These are phyloP conservation scores for Epichloe gansuensis DNA, from an alignment of 2,329 filamentous ascomycete genomes.

Conservation along the genomic window DNA sequence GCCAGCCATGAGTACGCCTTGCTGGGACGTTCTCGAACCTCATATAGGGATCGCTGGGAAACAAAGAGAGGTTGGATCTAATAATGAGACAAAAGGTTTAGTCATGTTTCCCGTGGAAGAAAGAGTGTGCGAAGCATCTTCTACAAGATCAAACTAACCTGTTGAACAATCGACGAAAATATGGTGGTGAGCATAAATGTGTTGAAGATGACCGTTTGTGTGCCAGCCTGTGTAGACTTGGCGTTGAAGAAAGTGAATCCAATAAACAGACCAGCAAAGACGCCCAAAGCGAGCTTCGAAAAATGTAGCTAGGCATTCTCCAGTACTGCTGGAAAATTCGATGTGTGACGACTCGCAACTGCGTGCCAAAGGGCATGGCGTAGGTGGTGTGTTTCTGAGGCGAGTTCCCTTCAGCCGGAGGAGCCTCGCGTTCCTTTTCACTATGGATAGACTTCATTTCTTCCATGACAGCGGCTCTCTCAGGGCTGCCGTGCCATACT, in stretches of 20 bases:
- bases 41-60: conserved; percentile 61
- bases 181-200: conserved; percentile 68
- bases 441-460: conserved; percentile 54
- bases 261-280: conserved; percentile 55
- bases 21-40: conserved; percentile 62
- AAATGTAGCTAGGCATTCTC: conserved; percentile 68
- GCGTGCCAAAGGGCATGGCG: conserved; percentile 57
- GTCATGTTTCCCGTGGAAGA: background rate
- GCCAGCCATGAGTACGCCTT: conserved; percentile 66
- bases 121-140: too few species aligned
- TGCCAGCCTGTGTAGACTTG: conserved; percentile 48
- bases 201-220: conserved; percentile 62
- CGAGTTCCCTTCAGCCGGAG: conserved; percentile 9
- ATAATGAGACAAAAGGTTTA: background rate
- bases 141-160: conserved; percentile 20
- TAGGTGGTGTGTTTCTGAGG: conserved; percentile 47
- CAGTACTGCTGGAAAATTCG: conserved; percentile 77
- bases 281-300: conserved; percentile 52
- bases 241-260: conserved; percentile 57
- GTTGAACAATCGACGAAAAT: conserved; percentile 57
- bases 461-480: conserved; percentile 37
- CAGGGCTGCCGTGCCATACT: conserved; percentile 47
- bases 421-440: conserved; percentile 23
- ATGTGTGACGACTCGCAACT: conserved; percentile 51
- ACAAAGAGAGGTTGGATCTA: conserved; percentile 58